phyloP scores from a whole-genome alignment of 164 flowering plant genomes.

The Vitis cinerea region DNA sequence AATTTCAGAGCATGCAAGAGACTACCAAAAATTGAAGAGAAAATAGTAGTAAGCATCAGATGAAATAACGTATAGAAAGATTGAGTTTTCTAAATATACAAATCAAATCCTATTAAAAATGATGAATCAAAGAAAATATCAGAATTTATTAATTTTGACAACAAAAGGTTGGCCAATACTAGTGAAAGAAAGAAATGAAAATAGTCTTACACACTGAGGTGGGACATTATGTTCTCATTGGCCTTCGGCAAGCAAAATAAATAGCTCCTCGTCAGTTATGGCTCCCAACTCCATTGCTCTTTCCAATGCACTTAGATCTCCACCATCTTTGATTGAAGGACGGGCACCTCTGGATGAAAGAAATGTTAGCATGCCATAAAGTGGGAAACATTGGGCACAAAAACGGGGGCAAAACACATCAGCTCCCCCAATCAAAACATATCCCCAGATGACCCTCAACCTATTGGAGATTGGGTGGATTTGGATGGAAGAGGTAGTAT shows the following conservation, averaged over 20 bases:
- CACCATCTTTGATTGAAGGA: conserved; percentile 72
- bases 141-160: not conserved
- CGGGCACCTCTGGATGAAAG: conserved; percentile 63
- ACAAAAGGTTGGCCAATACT: not conserved
- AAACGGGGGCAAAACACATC: no score
- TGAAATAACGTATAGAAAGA: no score
- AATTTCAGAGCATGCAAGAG: no score
- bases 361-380: not conserved
- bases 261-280: conserved; percentile 83
- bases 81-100: no score
- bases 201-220: conserved; percentile 1
- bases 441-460: no score
- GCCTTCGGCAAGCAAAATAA: conserved; percentile 61
- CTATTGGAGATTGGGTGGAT: no score
- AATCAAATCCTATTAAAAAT: no score
- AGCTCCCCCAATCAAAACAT: no score
- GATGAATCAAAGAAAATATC: not conserved
- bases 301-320: conserved; percentile 71
- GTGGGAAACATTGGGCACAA: not conserved
- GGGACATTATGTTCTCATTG: conserved; percentile 25
- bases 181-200: conserved; percentile 10
- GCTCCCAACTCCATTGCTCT: conserved; percentile 97
- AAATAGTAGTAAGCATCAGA: no score
- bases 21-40: no score
- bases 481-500: no score